These are phyloP conservation scores for Trichoderma sp. DNA, from an alignment of 2,329 filamentous ascomycete genomes.

Conservation along the genomic window DNA sequence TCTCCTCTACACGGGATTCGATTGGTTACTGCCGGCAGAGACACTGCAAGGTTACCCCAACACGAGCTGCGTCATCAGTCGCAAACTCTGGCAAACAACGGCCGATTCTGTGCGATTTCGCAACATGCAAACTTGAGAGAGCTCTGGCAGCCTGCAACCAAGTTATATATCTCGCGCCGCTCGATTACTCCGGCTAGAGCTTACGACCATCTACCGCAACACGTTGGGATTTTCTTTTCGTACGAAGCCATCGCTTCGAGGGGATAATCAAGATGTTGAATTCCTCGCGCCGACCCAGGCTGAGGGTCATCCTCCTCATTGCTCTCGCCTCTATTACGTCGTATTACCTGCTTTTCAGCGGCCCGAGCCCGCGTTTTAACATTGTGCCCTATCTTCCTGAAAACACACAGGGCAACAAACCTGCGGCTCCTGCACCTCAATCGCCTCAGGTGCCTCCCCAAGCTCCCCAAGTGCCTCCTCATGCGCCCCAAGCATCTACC, in stretches of 20 bases:
- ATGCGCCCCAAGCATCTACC: neutral
- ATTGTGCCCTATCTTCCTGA: constrained; percentile 34
- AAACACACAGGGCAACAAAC: neutral
- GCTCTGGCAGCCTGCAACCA: constrained; percentile 9
- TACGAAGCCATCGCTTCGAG: neutral
- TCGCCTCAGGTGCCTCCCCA: neutral
- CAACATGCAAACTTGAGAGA: constrained; percentile 17
- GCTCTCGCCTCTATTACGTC: constrained; percentile 39
- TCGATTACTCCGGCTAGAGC: neutral
- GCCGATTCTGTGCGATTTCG: neutral
- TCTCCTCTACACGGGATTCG: neutral
- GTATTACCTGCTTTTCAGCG: constrained; percentile 44
- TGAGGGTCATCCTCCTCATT: constrained; percentile 42
- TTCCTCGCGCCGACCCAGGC: constrained; percentile 36
- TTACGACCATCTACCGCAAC: neutral
- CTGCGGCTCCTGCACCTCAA: neutral
- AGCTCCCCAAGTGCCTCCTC: neutral
- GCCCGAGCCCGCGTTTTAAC: constrained; percentile 32
- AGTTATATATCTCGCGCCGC: neutral
- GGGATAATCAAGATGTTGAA: constrained; percentile 35
- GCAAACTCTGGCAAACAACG: constrained; percentile 28
- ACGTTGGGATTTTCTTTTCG: neutral
- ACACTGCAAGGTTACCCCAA: neutral
- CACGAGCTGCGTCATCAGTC: constrained; percentile 15
- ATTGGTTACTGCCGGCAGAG: neutral